Base-by-base conservation (phyloP, 495 filamentous ascomycete genomes). In the Penicillium tannophilum region DNA sequence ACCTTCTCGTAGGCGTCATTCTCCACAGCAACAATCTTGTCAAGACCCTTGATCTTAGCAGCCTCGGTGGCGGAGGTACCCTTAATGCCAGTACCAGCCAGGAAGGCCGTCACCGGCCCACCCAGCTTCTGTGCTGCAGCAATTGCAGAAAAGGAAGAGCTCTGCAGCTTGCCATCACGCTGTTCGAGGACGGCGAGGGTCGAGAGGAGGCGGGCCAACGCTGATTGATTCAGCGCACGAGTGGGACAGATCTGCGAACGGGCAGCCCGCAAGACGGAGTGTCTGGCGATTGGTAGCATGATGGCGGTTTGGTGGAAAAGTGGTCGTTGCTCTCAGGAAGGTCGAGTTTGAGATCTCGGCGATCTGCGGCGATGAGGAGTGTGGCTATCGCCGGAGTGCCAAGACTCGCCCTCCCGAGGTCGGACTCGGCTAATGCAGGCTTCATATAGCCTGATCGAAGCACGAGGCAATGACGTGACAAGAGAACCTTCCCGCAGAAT, bases 1-100 rank as follows among this genome's bases (percentile, higher is more conserved):
- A 93, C 92, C 85, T 92, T 96, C 73, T 97, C 92, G 68, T 98
- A 98, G 36, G 89, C 89, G 51, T 79, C 86, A 74, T 91, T 97
- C 23, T 97, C 90, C 14, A 97, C 88, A 26, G 86, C 86, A 58
- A 98, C 82, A 50, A 98, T 82, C 80, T 97, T 98, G 59, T 93
- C 90, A 45, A 98, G 70, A 20, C 95, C 94, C 63, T 90, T 84
- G 35, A 93, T 88, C 77, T 95, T 96, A 42, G 91, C 91, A 16
- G 88, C 92, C 79, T 96, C 86, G 46, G 88, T 88, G 43, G 93
- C 95, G 10, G 93, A 90, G 3, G 79, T 73, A 23, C 65, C 68
- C 73, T 92, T 92, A 56, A 90, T 83, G 63, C 84, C 88, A 60
- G 82, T 82, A n/a, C 95, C 93, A 31, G 94, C 94, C 42, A 98